Percentiles rank a stretch among this genome's conserved stretches.
phyloP scores from a whole-genome alignment of 495 filamentous ascomycete species.

The Xylaria bambusicola region DNA sequence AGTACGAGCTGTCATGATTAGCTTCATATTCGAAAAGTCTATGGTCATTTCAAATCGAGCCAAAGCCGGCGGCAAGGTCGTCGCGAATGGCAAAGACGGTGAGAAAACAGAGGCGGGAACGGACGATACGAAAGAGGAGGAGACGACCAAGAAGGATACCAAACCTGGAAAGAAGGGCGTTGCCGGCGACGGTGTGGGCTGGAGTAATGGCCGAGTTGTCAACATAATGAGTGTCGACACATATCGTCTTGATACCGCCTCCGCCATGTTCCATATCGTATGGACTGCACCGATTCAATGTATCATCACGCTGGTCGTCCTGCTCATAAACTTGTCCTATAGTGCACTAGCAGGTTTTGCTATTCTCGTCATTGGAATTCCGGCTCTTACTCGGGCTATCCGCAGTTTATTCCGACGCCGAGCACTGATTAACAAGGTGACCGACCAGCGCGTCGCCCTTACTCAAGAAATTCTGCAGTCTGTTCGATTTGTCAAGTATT shows the following conservation, averaged over 20 bases:
- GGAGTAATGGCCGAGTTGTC: slow-evolving; percentile 87
- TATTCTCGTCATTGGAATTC: slow-evolving; percentile 74
- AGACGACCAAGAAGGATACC: slow-evolving; percentile 39
- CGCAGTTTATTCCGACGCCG: slow-evolving; percentile 69
- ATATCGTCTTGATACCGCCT: slow-evolving; percentile 83
- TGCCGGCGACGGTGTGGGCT: slow-evolving; percentile 71
- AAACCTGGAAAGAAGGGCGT: slow-evolving; percentile 49
- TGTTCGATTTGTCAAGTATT: slow-evolving; percentile 93
- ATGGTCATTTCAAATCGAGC: slow-evolving; percentile 80
- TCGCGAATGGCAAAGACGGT: slow-evolving; percentile 30
- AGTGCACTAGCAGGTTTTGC: slow-evolving; percentile 87
- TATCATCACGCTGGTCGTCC: slow-evolving; percentile 72
- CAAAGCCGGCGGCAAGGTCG: slow-evolving; percentile 64
- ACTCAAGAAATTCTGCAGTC: slow-evolving; percentile 92
- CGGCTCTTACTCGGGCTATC: slow-evolving; percentile 72
- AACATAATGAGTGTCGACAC: slow-evolving; percentile 94
- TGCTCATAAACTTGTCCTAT: slow-evolving; percentile 83
- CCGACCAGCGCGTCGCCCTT: slow-evolving; percentile 84
- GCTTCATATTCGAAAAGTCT: slow-evolving; percentile 76
- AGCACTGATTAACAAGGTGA: slow-evolving; percentile 83
- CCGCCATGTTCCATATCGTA: slow-evolving; percentile 82
- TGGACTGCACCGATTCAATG: slow-evolving; percentile 84
- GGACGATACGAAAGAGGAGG: slow-evolving; percentile 37
- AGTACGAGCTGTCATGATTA: slow-evolving; percentile 70
- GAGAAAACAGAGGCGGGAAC: slow-evolving; percentile 33